Conservation (phyloP, 1,284 basidiomycete species). For the Boletus albobrunnescens region DNA sequence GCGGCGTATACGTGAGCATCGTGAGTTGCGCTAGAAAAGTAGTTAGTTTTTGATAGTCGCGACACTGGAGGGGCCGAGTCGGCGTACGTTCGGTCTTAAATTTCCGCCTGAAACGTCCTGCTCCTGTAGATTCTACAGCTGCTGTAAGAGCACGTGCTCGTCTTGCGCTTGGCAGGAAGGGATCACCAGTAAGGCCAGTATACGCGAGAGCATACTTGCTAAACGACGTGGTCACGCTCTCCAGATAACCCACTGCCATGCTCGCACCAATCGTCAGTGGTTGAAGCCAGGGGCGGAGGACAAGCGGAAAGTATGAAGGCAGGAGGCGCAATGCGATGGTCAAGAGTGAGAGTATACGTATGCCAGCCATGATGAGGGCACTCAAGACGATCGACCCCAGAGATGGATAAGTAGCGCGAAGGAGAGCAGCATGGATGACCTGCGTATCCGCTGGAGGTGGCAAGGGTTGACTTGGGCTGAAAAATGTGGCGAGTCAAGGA, state of each 20-base stretch:
- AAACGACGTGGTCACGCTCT: constrained; percentile 66
- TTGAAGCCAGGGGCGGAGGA: constrained; percentile 39
- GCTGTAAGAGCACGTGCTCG: constrained; percentile 58
- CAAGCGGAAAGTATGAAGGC: constrained; percentile 51
- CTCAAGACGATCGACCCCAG: constrained; percentile 78
- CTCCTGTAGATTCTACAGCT: constrained; percentile 39
- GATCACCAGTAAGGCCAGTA: constrained; percentile 80
- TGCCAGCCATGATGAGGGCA: constrained; percentile 69
- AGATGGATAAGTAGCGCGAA: constrained; percentile 76
- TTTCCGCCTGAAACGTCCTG: constrained; percentile 43
- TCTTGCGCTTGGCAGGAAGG: constrained; percentile 76
- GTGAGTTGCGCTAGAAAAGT: constrained; percentile 55
- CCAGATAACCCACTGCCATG: constrained; percentile 52
- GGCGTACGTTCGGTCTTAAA: constrained; percentile 56
- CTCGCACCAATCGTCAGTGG: constrained; percentile 39
- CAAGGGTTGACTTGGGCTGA: constrained; percentile 46
- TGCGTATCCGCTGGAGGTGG: constrained; percentile 59
- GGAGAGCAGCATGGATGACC: constrained; percentile 73
- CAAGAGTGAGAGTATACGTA: constrained; percentile 53
- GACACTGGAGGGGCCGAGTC: constrained; percentile 2
- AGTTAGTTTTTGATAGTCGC: constrained; percentile 4
- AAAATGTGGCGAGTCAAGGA: constrained; percentile 1
- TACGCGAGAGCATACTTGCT: constrained; percentile 84
- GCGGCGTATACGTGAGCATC: constrained; percentile 74
- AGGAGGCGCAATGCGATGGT: constrained; percentile 49